Evolutionary conservation across 805 yeast species (phyloP).

Genomic region (Candida railenensis): DNA sequence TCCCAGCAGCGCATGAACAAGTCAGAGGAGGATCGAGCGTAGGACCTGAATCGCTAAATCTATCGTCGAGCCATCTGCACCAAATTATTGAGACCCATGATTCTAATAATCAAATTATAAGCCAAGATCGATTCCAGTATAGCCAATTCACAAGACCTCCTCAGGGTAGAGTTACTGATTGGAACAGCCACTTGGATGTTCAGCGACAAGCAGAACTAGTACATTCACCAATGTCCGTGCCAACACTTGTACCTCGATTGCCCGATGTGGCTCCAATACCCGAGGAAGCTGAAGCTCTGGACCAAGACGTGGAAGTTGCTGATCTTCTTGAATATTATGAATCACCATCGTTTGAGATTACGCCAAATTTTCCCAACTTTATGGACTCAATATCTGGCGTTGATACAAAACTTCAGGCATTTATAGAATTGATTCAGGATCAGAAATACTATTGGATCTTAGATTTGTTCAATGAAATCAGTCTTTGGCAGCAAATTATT

Average conservation of each 20-base stretch:
- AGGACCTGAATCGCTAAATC: neutral
- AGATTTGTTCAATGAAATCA: conserved; percentile 39
- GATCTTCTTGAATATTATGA: neutral
- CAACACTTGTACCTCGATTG: neutral
- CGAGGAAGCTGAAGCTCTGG: neutral
- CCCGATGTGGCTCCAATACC: neutral
- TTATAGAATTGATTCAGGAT: conserved; percentile 25
- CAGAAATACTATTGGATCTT: conserved; percentile 39
- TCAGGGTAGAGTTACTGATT: neutral
- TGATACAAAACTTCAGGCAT: conserved; percentile 12
- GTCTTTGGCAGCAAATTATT: conserved; percentile 35
- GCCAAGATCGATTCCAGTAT: neutral
- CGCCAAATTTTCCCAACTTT: neutral
- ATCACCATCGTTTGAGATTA: neutral
- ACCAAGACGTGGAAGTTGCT: neutral
- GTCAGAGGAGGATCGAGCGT: neutral
- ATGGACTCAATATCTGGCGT: neutral
- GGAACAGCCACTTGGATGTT: neutral
- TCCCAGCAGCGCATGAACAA: neutral
- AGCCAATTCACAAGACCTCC: neutral
- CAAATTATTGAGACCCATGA: neutral
- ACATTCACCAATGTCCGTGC: neutral
- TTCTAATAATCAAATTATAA: neutral
- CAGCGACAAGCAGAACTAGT: neutral
- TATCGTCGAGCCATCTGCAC: neutral